These are phyloP conservation scores for Fremontodendron californicum DNA, from an alignment of 345 rosid species.

Conservation along the genomic window DNA sequence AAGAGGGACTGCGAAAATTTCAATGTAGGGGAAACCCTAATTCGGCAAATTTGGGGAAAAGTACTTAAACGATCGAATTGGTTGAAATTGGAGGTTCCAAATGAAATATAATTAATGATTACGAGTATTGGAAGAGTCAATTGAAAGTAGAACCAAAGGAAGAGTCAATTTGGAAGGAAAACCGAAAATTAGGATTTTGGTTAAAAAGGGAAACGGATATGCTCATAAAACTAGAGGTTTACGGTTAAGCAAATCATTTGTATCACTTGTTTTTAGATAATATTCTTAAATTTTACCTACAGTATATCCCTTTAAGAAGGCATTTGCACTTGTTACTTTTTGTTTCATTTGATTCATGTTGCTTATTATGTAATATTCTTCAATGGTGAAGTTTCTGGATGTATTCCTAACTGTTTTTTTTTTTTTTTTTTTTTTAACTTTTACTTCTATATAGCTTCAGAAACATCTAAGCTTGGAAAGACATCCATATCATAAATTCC, in stretches of 20 bases:
- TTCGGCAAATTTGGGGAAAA: too few species aligned
- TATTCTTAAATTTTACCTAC: background rate
- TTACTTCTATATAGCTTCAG: conserved; percentile 49
- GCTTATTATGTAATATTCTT: background rate
- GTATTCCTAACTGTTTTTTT: too few species aligned
- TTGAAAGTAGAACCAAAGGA: too few species aligned
- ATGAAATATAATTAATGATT: too few species aligned
- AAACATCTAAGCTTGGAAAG: conserved; percentile 70
- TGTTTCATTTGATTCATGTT: conserved; percentile 1
- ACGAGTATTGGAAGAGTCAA: too few species aligned
- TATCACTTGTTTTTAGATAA: background rate
- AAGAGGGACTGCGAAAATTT: too few species aligned
- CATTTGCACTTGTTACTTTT: background rate
- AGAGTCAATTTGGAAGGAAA: too few species aligned
- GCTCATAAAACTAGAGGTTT: background rate
- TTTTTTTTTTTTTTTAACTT: conserved; percentile 4
- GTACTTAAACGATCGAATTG: too few species aligned
- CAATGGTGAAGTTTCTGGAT: background rate
- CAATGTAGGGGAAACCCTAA: too few species aligned
- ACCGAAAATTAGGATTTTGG: too few species aligned
- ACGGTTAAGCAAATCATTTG: background rate
- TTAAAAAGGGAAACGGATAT: too few species aligned
- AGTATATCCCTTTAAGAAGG: conserved; percentile 53
- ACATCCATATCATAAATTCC: conserved; percentile 87
- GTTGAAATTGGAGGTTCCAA: too few species aligned